Evolutionary conservation across 352 stramenopile species (phyloP), one percentile per base, ranked within the genome.

Genomic region (Phytophthora tentaculata): DNA sequence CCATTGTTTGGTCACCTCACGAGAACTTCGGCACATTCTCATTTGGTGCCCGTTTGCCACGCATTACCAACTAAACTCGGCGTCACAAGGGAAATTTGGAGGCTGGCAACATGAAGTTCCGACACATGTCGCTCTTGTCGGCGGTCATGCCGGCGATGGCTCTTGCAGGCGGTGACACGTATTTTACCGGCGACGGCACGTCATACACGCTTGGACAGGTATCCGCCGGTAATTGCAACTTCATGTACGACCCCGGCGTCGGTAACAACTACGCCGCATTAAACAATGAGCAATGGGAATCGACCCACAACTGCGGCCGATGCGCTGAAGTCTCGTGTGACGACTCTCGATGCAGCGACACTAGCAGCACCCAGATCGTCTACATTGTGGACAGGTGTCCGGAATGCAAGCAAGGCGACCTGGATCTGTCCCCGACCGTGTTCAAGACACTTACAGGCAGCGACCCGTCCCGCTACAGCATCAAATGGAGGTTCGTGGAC

Each of bases 331-430:
- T 92, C 2, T 79, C 71, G 24, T 90, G 83, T 56, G 69, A 61
- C 9, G 86, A 92, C 65, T 23, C 56, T 13, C 60, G 73, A 13
- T 92, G 84, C 64, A 53, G 45, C 6, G 69, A 83, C 62, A 73
- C 64, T 26, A 74, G 41, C 17, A 78, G 44, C 29, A 72, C 65
- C 1, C 64, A 76, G 22, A 71, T 78, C 28, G 70, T 91, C 17
- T 80, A 89, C 60, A 74, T 92, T 24, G 73, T 91, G 3, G 84
- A 91, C 61, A 74, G 75, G 9, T 92, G 83, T 50, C 77, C 80
- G 1, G 80, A 94, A 55, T 92, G 84, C 66, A 63, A 68, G 19
- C 43, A 81, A 5, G 86, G 80, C 28, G 83, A 83, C 52, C 52
- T 87, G 24, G 76, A 82, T 28, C 44, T 89, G 39, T 84, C 76